These are phyloP conservation scores for Fusarium sp. DNA, from an alignment of 2,329 filamentous ascomycete species.

Conservation along the genomic window DNA sequence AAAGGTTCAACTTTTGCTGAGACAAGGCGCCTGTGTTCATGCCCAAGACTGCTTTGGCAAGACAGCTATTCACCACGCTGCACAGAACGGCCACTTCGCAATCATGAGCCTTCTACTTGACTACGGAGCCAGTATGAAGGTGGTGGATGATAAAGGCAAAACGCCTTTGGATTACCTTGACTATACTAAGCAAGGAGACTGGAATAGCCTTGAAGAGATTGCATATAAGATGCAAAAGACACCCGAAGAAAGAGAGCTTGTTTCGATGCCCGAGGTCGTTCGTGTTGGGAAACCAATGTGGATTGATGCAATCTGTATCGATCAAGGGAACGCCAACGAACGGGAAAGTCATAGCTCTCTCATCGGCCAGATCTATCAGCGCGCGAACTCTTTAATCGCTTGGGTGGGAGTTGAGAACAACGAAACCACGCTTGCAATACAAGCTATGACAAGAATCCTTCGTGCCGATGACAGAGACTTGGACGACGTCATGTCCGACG, in stretches of 20 bases:
- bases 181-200: neutral
- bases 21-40: neutral
- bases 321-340: neutral
- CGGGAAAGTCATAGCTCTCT: neutral
- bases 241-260: neutral
- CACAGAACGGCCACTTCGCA: neutral
- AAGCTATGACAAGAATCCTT: neutral
- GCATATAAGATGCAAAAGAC: neutral
- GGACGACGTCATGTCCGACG: neutral
- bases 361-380: neutral
- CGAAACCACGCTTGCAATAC: neutral
- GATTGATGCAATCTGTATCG: slow-evolving; percentile 11
- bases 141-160: neutral
- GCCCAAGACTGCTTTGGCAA: neutral
- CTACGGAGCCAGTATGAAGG: neutral
- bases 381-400: neutral
- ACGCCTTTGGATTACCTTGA: neutral
- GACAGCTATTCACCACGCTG: slow-evolving; percentile 8
- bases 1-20: neutral
- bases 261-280: accelerated
- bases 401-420: neutral
- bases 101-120: neutral
- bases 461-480: too few species aligned
- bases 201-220: neutral
- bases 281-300: slow-evolving; percentile 1